Conservation (phyloP, 1,139 yeast genomes). For the Yamadazyma pseudoaaseri region DNA sequence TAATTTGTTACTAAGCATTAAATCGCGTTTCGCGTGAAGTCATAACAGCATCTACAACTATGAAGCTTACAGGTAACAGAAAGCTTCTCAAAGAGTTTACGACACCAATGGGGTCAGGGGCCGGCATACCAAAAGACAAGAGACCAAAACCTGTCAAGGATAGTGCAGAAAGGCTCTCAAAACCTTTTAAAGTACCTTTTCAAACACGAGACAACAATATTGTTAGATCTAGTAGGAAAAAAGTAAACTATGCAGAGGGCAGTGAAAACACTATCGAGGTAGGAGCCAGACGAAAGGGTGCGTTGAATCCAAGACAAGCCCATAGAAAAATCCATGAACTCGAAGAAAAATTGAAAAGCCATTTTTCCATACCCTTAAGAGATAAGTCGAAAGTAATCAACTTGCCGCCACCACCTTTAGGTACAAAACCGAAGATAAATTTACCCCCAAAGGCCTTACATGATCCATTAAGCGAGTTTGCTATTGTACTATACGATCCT, state of each 20-base stretch:
- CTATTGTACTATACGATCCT: slow-evolving; percentile 93
- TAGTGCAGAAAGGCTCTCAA: slow-evolving; percentile 33
- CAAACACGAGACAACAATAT: slow-evolving; percentile 20
- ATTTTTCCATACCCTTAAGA: slow-evolving; percentile 54
- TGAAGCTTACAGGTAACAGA: slow-evolving; percentile 11
- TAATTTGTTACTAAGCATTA: not conserved
- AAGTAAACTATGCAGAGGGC: slow-evolving; percentile 29
- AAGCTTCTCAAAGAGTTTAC: slow-evolving; percentile 41
- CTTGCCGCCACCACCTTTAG: slow-evolving; percentile 74
- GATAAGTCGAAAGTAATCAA: slow-evolving; percentile 26
- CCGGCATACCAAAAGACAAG: slow-evolving; percentile 42
- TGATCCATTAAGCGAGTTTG: slow-evolving; percentile 91
- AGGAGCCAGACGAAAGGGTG: slow-evolving; percentile 39
- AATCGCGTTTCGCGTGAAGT: slow-evolving; percentile 1
- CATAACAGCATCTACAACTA: slow-evolving; percentile 1
- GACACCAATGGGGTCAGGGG: slow-evolving; percentile 47
- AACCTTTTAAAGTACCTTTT: slow-evolving; percentile 46
- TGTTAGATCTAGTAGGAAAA: slow-evolving; percentile 25
- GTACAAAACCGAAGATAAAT: slow-evolving; percentile 67
- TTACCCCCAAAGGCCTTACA: slow-evolving; percentile 86
- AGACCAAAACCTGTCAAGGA: slow-evolving; percentile 41
- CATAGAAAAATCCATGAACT: slow-evolving; percentile 19
- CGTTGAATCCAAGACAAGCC: slow-evolving; percentile 47
- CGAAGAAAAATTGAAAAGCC: slow-evolving; percentile 32
- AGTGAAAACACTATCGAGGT: slow-evolving; percentile 19